phyloP scores from a whole-genome alignment of 495 filamentous ascomycete genomes.

The Aspergillus affinis region DNA sequence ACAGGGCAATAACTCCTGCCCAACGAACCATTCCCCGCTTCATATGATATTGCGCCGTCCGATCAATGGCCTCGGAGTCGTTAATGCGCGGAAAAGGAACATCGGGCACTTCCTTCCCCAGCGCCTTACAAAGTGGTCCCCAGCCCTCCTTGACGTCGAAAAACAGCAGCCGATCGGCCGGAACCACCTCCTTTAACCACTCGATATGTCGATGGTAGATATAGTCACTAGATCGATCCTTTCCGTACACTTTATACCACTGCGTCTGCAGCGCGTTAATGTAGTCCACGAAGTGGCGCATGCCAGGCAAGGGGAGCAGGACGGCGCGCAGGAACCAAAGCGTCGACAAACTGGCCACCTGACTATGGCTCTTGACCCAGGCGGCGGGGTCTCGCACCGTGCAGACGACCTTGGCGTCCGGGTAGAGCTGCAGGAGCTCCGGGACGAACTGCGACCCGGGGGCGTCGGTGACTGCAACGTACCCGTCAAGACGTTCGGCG shows the following conservation, averaged over 20 bases:
- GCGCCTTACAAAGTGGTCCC: conserved; percentile 48
- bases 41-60: conserved; percentile 19
- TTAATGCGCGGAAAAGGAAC: conserved; percentile 41
- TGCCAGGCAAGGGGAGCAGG: conserved; percentile 27
- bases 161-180: conserved; percentile 44
- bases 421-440: conserved; percentile 30
- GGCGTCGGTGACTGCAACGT: conserved; percentile 50
- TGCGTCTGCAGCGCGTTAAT: conserved; percentile 15
- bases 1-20: conserved; percentile 14
- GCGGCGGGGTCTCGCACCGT: conserved; percentile 24
- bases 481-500: conserved; percentile 65
- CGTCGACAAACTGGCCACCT: conserved; percentile 9
- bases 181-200: conserved; percentile 38
- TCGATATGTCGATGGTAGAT: conserved; percentile 23
- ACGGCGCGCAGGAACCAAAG: conserved; percentile 22
- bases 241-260: conserved; percentile 23
- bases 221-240: not conserved
- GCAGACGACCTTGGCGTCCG: conserved; percentile 30
- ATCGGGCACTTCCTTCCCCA: conserved; percentile 43
- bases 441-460: conserved; percentile 27
- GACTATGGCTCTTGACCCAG: conserved; percentile 26
- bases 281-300: conserved; percentile 26
- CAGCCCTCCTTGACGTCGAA: conserved; percentile 50
- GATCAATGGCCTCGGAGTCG: conserved; percentile 27
- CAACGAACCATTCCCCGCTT: conserved; percentile 21